Percentiles rank a stretch among this genome's conserved stretches.
Conservation (phyloP, 2,329 filamentous ascomycete genomes). For the Acarospora socialis region DNA sequence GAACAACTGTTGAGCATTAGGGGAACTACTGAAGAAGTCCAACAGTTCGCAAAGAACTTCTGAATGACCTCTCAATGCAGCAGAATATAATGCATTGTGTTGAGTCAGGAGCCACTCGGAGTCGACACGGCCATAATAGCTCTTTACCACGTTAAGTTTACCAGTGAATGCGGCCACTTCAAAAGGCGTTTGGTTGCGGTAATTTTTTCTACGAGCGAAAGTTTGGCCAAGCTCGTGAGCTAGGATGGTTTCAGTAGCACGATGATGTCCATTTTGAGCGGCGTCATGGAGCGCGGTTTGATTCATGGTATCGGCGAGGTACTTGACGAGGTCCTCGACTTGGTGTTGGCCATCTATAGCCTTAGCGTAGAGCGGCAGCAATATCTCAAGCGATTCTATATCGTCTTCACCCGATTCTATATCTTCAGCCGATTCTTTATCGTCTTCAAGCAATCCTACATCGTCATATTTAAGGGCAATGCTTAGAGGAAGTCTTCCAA, state of each 20-base stretch:
- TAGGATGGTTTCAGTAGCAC: slow-evolving; percentile 1
- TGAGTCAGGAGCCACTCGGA: neutral
- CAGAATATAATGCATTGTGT: neutral
- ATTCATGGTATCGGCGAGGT: neutral
- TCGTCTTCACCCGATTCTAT: too few relatives aligned
- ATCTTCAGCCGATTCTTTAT: too few relatives aligned
- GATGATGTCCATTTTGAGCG: slow-evolving; percentile 2
- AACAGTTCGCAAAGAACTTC: slow-evolving; percentile 1
- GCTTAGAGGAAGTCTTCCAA: slow-evolving; percentile 3
- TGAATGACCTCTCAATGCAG: slow-evolving; percentile 1
- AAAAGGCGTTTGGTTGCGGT: slow-evolving; percentile 2
- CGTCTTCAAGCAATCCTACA: too few relatives aligned
- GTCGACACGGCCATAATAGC: neutral
- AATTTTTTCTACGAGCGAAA: slow-evolving; percentile 1
- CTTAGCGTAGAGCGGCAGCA: slow-evolving; percentile 2
- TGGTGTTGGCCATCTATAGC: neutral
- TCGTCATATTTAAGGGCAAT: slow-evolving; percentile 2
- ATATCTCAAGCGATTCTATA: slow-evolving; percentile 1
- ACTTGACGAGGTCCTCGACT: slow-evolving; percentile 1
- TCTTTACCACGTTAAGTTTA: neutral
- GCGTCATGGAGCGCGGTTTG: slow-evolving; percentile 2
- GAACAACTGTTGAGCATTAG: neutral
- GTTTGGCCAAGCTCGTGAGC: slow-evolving; percentile 1
- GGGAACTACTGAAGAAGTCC: slow-evolving; percentile 1
- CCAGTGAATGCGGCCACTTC: slow-evolving; percentile 2